Conservation (phyloP, 192 early-diverging fungal genomes). For the Linnemannia exigua region DNA sequence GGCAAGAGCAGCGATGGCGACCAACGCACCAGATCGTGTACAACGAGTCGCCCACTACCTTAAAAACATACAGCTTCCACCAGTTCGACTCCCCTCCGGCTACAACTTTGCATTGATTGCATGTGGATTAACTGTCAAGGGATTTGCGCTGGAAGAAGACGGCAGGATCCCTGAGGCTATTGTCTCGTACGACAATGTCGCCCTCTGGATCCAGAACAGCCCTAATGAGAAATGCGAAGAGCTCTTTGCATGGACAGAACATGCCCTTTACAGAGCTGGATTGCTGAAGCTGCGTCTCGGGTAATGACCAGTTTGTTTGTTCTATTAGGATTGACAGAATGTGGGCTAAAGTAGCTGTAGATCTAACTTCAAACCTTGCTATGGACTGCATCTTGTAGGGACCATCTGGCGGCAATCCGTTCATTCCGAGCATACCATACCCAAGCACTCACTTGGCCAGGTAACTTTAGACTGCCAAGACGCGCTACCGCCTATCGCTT, state of each 20-base stretch:
- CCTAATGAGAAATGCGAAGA: slow-evolving; percentile 63
- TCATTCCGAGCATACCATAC: slow-evolving; percentile 44
- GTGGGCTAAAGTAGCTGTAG: not conserved
- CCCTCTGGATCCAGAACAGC: slow-evolving; percentile 54
- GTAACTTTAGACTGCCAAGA: slow-evolving; percentile 34
- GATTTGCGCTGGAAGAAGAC: slow-evolving; percentile 65
- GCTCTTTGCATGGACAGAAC: slow-evolving; percentile 75
- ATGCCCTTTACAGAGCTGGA: slow-evolving; percentile 75
- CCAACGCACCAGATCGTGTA: slow-evolving; percentile 48
- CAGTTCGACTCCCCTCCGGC: slow-evolving; percentile 54
- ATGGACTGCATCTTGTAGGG: not conserved
- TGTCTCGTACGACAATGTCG: slow-evolving; percentile 66
- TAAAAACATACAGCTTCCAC: slow-evolving; percentile 53
- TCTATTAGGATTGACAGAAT: not conserved
- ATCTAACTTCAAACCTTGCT: not conserved
- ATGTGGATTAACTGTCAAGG: slow-evolving; percentile 72
- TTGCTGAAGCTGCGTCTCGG: slow-evolving; percentile 61
- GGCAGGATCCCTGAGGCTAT: slow-evolving; percentile 62
- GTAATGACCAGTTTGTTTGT: slow-evolving; percentile 37
- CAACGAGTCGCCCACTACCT: slow-evolving; percentile 39
- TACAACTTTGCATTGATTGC: slow-evolving; percentile 73
- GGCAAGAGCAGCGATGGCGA: slow-evolving; percentile 71
- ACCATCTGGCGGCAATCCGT: slow-evolving; percentile 40
- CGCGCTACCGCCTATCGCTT: slow-evolving; percentile 36
- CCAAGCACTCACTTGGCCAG: slow-evolving; percentile 26